Percentiles rank a stretch among this genome's conserved stretches.
Evolutionary conservation across 257 asterid genomes (phyloP).

Genomic region (Petunia secreta): DNA sequence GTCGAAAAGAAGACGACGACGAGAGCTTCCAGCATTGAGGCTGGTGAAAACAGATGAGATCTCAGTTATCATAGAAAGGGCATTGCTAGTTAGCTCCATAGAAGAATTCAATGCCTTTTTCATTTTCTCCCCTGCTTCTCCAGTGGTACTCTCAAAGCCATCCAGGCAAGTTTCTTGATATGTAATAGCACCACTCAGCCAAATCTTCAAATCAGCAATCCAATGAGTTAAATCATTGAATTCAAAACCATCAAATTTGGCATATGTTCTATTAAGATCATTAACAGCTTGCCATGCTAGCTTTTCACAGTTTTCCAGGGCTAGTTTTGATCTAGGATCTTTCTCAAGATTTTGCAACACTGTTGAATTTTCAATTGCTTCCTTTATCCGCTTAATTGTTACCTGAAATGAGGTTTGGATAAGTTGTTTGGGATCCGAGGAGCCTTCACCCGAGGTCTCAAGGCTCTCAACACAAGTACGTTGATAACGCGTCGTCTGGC

Average conservation of each 20-base stretch:
- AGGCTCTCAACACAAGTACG: slow-evolving; percentile 57
- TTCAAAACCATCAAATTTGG: slow-evolving; percentile 54
- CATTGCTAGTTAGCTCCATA: slow-evolving; percentile 76
- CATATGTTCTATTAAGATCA: slow-evolving; percentile 57
- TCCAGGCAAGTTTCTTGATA: slow-evolving; percentile 83
- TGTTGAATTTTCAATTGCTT: slow-evolving; percentile 51
- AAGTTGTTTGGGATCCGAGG: slow-evolving; percentile 71
- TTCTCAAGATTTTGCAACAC: slow-evolving; percentile 37
- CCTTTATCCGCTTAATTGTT: slow-evolving; percentile 40
- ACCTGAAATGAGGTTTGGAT: slow-evolving; percentile 55
- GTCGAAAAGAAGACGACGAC: slow-evolving; percentile 56
- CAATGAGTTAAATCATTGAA: slow-evolving; percentile 45
- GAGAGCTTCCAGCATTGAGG: slow-evolving; percentile 41
- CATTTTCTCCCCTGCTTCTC: slow-evolving; percentile 69
- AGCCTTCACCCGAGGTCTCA: slow-evolving; percentile 37
- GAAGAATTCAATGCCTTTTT: slow-evolving; percentile 44
- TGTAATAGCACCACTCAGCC: slow-evolving; percentile 88
- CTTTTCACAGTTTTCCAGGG: slow-evolving; percentile 61
- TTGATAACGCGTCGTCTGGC: slow-evolving; percentile 70
- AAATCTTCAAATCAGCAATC: slow-evolving; percentile 59
- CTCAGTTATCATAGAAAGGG: slow-evolving; percentile 84
- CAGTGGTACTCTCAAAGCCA: slow-evolving; percentile 54
- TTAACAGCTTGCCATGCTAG: slow-evolving; percentile 50
- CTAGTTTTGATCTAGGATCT: slow-evolving; percentile 52
- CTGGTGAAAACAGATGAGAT: slow-evolving; percentile 50